Percentiles rank a stretch among this genome's conserved stretches.
phyloP scores from a whole-genome alignment of 345 rosid species.

The Euphorbia lathyris region DNA sequence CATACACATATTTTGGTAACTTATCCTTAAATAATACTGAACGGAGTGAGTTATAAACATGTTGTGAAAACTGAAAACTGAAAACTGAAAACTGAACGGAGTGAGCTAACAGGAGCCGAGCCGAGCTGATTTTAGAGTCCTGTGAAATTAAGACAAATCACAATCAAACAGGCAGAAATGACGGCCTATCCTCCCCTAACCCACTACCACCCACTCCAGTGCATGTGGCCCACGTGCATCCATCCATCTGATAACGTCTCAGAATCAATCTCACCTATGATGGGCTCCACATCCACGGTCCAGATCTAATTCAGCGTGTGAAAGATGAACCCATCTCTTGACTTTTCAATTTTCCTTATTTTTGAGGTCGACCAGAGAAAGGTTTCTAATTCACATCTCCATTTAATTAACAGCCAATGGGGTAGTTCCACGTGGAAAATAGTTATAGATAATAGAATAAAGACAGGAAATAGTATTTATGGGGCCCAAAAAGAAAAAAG shows the following conservation, averaged over 20 bases:
- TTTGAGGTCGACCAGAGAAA: background rate
- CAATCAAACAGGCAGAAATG: constrained; percentile 1
- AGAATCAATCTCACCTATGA: background rate
- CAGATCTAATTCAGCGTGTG: background rate
- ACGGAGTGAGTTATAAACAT: too few species aligned
- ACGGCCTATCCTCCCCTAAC: background rate
- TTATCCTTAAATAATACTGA: too few species aligned
- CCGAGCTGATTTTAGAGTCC: background rate
- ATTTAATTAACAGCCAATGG: too few species aligned
- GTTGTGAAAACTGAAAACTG: background rate
- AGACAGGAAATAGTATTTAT: too few species aligned
- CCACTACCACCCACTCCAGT: constrained; percentile 4
- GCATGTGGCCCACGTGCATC: constrained; percentile 21
- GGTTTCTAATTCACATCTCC: background rate
- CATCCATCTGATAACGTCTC: background rate
- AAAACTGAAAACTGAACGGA: background rate
- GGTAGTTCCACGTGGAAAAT: too few species aligned
- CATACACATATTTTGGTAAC: too few species aligned
- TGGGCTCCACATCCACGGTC: background rate
- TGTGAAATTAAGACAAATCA: background rate
- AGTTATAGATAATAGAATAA: too few species aligned
- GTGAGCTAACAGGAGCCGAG: background rate
- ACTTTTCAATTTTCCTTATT: background rate
- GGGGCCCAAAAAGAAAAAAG: background rate
- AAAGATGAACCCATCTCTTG: background rate